phyloP scores from a whole-genome alignment of 2,329 filamentous ascomycete species.

The Tolypocladium pustulatum region DNA sequence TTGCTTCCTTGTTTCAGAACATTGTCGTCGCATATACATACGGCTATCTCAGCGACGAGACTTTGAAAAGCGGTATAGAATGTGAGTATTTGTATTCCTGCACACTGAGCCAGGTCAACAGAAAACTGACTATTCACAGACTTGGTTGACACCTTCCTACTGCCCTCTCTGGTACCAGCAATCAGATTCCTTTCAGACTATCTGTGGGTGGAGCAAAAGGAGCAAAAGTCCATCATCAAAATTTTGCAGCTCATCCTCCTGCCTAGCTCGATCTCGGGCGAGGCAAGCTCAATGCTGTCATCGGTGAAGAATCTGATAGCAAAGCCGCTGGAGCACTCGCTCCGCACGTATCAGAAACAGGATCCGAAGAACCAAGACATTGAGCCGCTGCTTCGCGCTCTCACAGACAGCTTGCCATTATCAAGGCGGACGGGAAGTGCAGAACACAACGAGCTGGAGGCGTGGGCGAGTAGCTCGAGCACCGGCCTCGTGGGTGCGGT shows the following conservation, averaged over 20 bases:
- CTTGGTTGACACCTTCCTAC: slow-evolving; percentile 66
- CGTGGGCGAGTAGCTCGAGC: slow-evolving; percentile 48
- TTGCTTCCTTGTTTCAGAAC: slow-evolving; percentile 67
- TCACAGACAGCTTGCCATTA: slow-evolving; percentile 48
- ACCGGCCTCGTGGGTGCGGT: slow-evolving; percentile 48
- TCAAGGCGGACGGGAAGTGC: slow-evolving; percentile 52
- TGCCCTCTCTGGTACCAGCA: slow-evolving; percentile 68
- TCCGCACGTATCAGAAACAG: slow-evolving; percentile 55
- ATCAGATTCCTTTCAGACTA: slow-evolving; percentile 62
- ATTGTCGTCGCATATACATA: slow-evolving; percentile 61
- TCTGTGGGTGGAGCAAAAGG: slow-evolving; percentile 55
- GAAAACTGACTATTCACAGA: slow-evolving; percentile 30
- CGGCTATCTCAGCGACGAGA: slow-evolving; percentile 56
- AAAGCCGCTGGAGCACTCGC: slow-evolving; percentile 54
- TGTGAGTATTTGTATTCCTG: slow-evolving; percentile 37
- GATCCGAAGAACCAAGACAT: slow-evolving; percentile 60
- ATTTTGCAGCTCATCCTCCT: slow-evolving; percentile 64
- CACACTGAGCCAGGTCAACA: neutral
- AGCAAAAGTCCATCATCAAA: slow-evolving; percentile 59
- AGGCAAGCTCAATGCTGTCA: slow-evolving; percentile 60
- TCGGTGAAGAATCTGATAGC: slow-evolving; percentile 64
- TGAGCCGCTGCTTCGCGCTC: slow-evolving; percentile 55
- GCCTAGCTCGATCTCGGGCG: slow-evolving; percentile 58
- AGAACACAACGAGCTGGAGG: slow-evolving; percentile 56
- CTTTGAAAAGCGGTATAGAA: slow-evolving; percentile 64